A percentile compares a stretch with the other conserved stretches of the same genome.
Evolutionary conservation across 2,329 filamentous ascomycete species (phyloP).

Genomic region (Plectosphaerella cucumerina): DNA sequence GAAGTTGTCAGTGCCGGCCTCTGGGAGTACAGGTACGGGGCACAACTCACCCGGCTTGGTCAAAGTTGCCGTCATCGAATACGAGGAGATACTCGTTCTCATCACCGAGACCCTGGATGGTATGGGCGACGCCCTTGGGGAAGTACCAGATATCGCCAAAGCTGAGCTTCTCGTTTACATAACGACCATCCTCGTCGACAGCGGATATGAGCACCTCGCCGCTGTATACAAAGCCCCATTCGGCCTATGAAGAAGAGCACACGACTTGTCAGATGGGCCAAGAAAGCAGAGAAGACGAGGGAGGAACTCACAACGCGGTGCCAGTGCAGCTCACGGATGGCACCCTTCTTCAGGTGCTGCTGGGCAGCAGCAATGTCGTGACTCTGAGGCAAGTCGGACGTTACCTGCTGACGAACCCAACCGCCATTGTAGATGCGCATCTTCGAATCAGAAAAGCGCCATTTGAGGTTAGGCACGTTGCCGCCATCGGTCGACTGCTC

Average conservation of each 20-base stretch:
- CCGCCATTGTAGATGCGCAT: conserved; percentile 58
- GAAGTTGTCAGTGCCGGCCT: background rate
- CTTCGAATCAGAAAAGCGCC: conserved; percentile 66
- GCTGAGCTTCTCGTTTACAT: conserved; percentile 49
- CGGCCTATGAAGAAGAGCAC: conserved; percentile 38
- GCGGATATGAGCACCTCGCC: conserved; percentile 55
- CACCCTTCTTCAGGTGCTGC: conserved; percentile 63
- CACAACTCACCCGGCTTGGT: conserved; percentile 47
- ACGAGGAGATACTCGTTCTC: conserved; percentile 64
- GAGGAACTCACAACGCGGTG: conserved; percentile 48
- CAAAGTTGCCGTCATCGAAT: conserved; percentile 65
- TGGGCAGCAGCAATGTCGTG: conserved; percentile 65
- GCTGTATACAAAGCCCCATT: conserved; percentile 61
- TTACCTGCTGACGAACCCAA: conserved; percentile 63
- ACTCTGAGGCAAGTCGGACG: conserved; percentile 62
- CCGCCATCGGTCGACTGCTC: conserved; percentile 59
- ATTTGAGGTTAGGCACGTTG: conserved; percentile 62
- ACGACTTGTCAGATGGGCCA: background rate
- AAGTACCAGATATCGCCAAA: conserved; percentile 68
- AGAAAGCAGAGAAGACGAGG: conserved; percentile 18
- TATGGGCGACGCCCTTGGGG: conserved; percentile 61
- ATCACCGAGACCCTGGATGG: conserved; percentile 60
- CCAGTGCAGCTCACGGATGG: conserved; percentile 64
- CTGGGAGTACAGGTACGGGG: background rate
- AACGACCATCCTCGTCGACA: conserved; percentile 57